Base-by-base conservation (phyloP, 805 yeast species). In the Candida chilensis region DNA sequence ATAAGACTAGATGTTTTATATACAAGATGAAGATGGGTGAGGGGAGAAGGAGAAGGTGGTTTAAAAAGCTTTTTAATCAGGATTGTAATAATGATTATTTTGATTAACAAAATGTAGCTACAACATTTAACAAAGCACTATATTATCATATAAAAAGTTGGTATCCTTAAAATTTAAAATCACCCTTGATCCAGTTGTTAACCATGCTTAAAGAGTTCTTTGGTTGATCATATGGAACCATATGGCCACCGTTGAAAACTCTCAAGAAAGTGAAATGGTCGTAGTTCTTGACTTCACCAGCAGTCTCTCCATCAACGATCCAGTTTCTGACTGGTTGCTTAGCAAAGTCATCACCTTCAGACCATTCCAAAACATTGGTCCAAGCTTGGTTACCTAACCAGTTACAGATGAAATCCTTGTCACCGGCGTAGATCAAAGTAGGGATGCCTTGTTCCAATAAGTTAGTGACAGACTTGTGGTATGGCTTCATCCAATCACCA, bases 361-460 rank as follows among this genome's bases (percentile, higher is more conserved):
- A 53, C 83, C 85, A 82, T 46, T 81, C 82, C 32, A 86, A 67
- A 28, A 60, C 71, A 48, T 82, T 67, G 21, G 90, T 66, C 94
- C 95, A 84, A 11, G 81, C 92, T 48, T 76, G 73, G 54, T 87
- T 87, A 40, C 96, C 97, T 48, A 90, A 70, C 96, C 96, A 88
- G 64, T 90, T 88, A 63, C 96, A 88, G 50, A 88, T 88, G 57
- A 78, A 88, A 57, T 88, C 97, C 60, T 86, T 85, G 61, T 88
- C 96, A 50, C 97, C 97, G 11, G 95, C 95, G 46, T 88, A 90
- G 38, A 90, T 69, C 52, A 90, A 68, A 16, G 87, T 88, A 3
- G 96, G 96, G 29, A 88, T 46, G 8, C 68, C 80, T 16, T 67
- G 52, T 38, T 86, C 87, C 42, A 90, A 69, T 37, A 87, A 59